A percentile compares a stretch with the other conserved stretches of the same genome.
These are phyloP conservation scores for Tetracentron sinense DNA, from an alignment of 164 flowering plant genomes.

Conservation along the genomic window DNA sequence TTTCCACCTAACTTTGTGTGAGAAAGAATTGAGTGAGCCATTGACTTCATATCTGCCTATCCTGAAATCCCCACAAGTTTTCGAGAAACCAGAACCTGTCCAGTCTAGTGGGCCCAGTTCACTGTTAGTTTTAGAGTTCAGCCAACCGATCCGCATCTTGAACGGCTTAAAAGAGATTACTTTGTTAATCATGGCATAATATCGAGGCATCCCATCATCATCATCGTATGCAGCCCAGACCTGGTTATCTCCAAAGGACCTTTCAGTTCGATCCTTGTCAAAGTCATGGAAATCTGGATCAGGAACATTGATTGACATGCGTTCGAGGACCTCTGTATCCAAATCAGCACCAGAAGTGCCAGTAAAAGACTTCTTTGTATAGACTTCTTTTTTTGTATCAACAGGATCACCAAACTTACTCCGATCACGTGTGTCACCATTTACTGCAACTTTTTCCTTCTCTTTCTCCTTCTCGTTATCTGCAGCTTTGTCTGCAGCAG, in stretches of 20 bases:
- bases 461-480: background rate
- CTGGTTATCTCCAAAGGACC: conserved; percentile 20
- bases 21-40: conserved; percentile 42
- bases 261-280: conserved; percentile 23
- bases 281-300: conserved; percentile 47
- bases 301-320: conserved; percentile 17
- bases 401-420: background rate
- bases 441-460: background rate
- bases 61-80: conserved; percentile 25
- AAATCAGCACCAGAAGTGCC: conserved; percentile 8
- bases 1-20: conserved; percentile 21
- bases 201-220: conserved; percentile 32
- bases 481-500: conserved; percentile 12
- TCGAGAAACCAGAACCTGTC: conserved; percentile 24
- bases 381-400: background rate
- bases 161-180: conserved; percentile 45
- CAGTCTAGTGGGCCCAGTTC: conserved; percentile 18
- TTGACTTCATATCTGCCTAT: conserved; percentile 25
- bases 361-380: background rate
- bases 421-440: background rate
- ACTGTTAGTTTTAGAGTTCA: conserved; percentile 18
- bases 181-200: conserved; percentile 21
- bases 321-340: background rate
- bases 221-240: conserved; percentile 42
- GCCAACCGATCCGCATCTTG: conserved; percentile 26